A percentile compares a stretch with the other conserved stretches of the same genome.
Evolutionary conservation across 192 early-diverging fungal genomes (phyloP).

Genomic region (Backusella parvicylindrica): DNA sequence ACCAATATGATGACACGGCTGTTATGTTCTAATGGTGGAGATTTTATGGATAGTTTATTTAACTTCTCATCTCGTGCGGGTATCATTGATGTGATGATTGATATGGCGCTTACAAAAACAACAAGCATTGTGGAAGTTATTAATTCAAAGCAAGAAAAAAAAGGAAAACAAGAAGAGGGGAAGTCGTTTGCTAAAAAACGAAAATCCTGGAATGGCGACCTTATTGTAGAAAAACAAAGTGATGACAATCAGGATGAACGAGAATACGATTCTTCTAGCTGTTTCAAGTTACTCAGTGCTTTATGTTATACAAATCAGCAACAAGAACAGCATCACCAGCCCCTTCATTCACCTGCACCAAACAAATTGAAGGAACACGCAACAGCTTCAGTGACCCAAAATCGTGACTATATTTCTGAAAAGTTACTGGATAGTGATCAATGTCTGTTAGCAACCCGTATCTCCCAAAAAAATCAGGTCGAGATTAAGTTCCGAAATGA

Average conservation of each 20-base stretch:
- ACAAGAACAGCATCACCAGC: background rate
- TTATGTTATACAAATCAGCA: background rate
- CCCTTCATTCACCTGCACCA: background rate
- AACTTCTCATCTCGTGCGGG: background rate
- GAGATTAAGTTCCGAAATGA: constrained; percentile 6
- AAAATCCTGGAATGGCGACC: background rate
- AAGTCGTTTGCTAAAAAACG: background rate
- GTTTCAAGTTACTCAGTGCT: background rate
- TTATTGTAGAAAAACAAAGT: background rate
- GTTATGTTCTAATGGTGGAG: background rate
- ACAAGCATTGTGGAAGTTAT: background rate
- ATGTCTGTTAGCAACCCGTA: background rate
- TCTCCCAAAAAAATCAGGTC: background rate
- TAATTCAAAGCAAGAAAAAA: background rate
- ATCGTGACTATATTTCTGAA: constrained; percentile 18
- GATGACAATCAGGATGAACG: background rate
- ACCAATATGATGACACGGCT: constrained; percentile 16
- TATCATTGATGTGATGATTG: background rate
- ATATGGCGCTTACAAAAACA: background rate
- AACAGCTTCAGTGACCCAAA: background rate
- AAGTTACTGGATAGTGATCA: background rate
- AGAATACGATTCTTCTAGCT: background rate
- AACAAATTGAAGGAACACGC: background rate
- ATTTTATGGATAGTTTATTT: background rate
- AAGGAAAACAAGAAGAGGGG: background rate